Base-by-base conservation (phyloP, 1,139 yeast genomes). In the Geotrichum cucujoidarum region DNA sequence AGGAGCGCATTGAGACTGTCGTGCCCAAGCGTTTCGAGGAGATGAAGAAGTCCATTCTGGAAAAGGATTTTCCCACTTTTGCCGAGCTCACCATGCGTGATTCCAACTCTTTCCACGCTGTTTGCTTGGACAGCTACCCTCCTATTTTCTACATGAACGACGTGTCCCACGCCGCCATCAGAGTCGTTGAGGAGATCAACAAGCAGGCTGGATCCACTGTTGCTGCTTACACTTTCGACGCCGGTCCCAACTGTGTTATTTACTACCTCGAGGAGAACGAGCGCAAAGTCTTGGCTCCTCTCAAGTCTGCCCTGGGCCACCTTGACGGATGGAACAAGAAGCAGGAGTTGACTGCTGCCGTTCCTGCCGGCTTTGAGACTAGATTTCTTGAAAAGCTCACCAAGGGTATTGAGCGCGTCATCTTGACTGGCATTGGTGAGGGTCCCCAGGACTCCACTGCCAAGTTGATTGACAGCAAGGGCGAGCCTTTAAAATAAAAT, bases 161-260 rank as follows among this genome's bases (percentile, higher is more conserved):
- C 65, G 86, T 95, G n/a, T 89, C 97, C 14, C 86, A 85, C 60
- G 83, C 82, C 54, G 80, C 90, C 62, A 86, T 94, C 58, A 86
- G 85, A 60, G 73, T 89, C 50, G 78, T 90, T 32, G 95, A 92
- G 66, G 72, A 75, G 50, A 79, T 92, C 65, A 92, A 92, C 64
- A 81, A 75, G 55, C 56, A 55, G 10, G 72, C 72, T 3, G 85
- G 85, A 45, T 73, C 76, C 59, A 75, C 76, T 16, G 74, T 89
- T 48, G 97, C 95, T 21, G 97, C 97, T 32, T 92, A 92, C 68
- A 94, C 99, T 2, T 92, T 85, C 63, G 99, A 92, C 67, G 99
- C 99, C 34, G 99, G 99, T 62, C 98, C 99, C 65, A 92, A 92
- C 69, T 95, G 97, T 13, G 99, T 92, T 43, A 78, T 92, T 54